Percentiles rank a stretch among this genome's conserved stretches.
Conservation (phyloP, 2,329 filamentous ascomycete genomes). For the Hypoxylon sp. region DNA sequence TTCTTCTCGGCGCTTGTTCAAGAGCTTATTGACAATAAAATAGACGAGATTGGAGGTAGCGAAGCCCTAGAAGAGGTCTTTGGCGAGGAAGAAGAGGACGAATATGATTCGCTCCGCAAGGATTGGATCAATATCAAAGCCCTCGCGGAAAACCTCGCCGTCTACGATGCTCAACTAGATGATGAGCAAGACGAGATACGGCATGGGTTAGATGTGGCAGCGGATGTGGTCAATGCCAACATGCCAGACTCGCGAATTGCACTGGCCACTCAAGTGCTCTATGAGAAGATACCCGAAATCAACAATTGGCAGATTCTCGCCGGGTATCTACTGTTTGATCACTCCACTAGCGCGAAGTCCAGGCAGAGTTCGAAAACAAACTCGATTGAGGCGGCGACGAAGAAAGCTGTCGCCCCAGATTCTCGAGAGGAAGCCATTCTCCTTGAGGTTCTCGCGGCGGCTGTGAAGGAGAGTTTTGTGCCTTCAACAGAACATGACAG, state of each 20-base stretch:
- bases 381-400: constrained; percentile 75
- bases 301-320: constrained; percentile 90
- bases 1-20: constrained; percentile 93
- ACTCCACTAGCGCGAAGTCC: constrained; percentile 75
- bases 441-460: constrained; percentile 86
- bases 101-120: constrained; percentile 80
- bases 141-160: constrained; percentile 84
- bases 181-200: constrained; percentile 66
- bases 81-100: constrained; percentile 78
- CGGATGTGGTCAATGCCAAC: constrained; percentile 72
- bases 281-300: constrained; percentile 84
- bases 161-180: constrained; percentile 81
- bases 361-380: constrained; percentile 68
- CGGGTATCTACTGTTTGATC: constrained; percentile 92
- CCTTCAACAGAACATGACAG: constrained; percentile 76
- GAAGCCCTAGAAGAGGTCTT: constrained; percentile 83
- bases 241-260: constrained; percentile 85
- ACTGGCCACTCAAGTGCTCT: constrained; percentile 87
- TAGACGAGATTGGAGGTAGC: constrained; percentile 87
- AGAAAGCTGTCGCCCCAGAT: constrained; percentile 79
- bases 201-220: constrained; percentile 65
- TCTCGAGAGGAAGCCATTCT: constrained; percentile 86
- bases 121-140: constrained; percentile 96
- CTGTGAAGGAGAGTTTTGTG: constrained; percentile 81
- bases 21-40: constrained; percentile 82